Evolutionary conservation across 306 rosid genomes (phyloP).

Genomic region (Ammopiptanthus mongolicus): DNA sequence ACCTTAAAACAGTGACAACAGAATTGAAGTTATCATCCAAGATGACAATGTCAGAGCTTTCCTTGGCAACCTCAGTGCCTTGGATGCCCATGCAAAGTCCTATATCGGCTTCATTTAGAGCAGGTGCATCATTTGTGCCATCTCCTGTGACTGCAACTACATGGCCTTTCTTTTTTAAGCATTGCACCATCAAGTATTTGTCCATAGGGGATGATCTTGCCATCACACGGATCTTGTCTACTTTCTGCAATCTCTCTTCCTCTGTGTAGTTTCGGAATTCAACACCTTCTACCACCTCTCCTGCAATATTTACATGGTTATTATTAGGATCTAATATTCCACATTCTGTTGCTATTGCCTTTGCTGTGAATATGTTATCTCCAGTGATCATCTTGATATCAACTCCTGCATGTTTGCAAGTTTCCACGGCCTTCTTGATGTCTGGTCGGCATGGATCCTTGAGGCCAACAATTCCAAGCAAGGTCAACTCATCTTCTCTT

Average conservation of each 20-base stretch:
- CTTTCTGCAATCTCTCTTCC: conserved; percentile 63
- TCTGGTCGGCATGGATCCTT: conserved; percentile 81
- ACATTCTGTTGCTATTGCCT: conserved; percentile 83
- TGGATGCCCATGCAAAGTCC: conserved; percentile 95
- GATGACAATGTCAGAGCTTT: conserved; percentile 84
- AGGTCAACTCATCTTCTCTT: conserved; percentile 51
- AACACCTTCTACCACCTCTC: conserved; percentile 64
- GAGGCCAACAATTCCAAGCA: conserved; percentile 76
- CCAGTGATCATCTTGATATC: conserved; percentile 81
- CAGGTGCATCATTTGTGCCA: conserved; percentile 88
- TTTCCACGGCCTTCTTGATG: conserved; percentile 49
- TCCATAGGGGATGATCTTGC: conserved; percentile 86
- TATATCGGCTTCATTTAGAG: conserved; percentile 82
- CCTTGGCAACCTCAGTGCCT: conserved; percentile 93
- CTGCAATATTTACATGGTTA: conserved; percentile 8
- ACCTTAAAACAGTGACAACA: conserved; percentile 72
- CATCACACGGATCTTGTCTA: conserved; percentile 66
- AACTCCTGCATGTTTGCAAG: conserved; percentile 73
- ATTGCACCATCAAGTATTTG: conserved; percentile 82
- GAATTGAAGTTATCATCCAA: conserved; percentile 79
- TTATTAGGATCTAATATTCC: conserved; percentile 48
- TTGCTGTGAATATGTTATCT: conserved; percentile 88
- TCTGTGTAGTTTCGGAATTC: conserved; percentile 65
- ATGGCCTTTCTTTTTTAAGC: conserved; percentile 62
- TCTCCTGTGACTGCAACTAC: conserved; percentile 94